Evolutionary conservation across 169 alveolate genomes (phyloP).

Genomic region (Cryptosporidium meleagridis): DNA sequence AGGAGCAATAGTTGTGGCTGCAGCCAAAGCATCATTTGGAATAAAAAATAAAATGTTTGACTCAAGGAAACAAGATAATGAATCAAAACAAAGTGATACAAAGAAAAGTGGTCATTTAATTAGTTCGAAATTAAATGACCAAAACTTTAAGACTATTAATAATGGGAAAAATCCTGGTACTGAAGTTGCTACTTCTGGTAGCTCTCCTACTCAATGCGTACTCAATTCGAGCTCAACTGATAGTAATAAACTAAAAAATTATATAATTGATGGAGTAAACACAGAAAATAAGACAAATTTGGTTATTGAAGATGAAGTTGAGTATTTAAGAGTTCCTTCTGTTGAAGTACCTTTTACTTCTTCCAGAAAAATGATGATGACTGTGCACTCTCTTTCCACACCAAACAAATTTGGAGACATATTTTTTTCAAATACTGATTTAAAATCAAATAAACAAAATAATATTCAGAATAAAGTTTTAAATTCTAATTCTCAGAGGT

Average conservation of each 20-base stretch:
- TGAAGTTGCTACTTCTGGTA: slow-evolving; percentile 47
- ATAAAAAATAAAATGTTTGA: slow-evolving; percentile 18
- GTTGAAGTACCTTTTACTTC: slow-evolving; percentile 91
- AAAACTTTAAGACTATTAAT: background rate
- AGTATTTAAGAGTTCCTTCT: slow-evolving; percentile 42
- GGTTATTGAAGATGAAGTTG: slow-evolving; percentile 18
- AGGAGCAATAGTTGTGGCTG: slow-evolving; percentile 90
- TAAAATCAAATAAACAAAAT: background rate
- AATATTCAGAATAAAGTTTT: background rate
- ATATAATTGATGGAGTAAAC: background rate
- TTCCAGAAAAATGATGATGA: slow-evolving; percentile 88
- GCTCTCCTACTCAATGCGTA: slow-evolving; percentile 32
- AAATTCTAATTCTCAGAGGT: background rate
- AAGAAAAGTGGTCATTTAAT: background rate
- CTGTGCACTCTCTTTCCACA: slow-evolving; percentile 85
- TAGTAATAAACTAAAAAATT: slow-evolving; percentile 3
- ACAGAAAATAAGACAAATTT: background rate
- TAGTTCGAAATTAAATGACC: background rate
- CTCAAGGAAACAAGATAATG: background rate
- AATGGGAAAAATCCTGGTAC: background rate
- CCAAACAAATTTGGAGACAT: slow-evolving; percentile 79
- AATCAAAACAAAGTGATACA: slow-evolving; percentile 6
- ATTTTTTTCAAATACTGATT: slow-evolving; percentile 22
- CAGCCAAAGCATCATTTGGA: slow-evolving; percentile 88
- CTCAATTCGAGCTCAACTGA: background rate